phyloP scores from a whole-genome alignment of 257 asterid genomes.

The Avicennia marina region DNA sequence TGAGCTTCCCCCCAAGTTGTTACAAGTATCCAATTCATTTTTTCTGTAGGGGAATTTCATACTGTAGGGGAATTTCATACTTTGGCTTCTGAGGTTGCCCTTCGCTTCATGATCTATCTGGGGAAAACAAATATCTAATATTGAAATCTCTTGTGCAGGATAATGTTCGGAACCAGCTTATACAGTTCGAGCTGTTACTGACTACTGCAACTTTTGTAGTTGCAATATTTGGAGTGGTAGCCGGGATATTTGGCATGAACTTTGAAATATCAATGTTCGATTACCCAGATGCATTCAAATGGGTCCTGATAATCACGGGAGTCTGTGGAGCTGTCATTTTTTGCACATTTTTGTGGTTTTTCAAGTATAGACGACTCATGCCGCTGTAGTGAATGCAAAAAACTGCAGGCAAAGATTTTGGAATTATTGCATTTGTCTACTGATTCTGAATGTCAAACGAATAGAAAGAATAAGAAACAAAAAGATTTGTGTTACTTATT shows the following conservation, averaged over 20 bases:
- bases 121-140: neutral
- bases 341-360: slow-evolving; percentile 66
- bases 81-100: too few species aligned
- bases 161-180: slow-evolving; percentile 95
- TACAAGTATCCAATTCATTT: too few species aligned
- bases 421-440: neutral
- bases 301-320: slow-evolving; percentile 85
- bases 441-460: slow-evolving; percentile 13
- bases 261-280: slow-evolving; percentile 61
- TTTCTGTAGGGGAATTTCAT: neutral
- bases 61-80: too few species aligned
- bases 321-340: slow-evolving; percentile 52
- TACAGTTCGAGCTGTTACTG: slow-evolving; percentile 82
- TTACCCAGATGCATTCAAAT: slow-evolving; percentile 68
- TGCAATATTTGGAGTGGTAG: slow-evolving; percentile 92
- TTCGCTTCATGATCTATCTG: neutral
- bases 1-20: too few species aligned
- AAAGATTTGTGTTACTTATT: neutral
- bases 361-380: slow-evolving; percentile 81
- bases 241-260: slow-evolving; percentile 95
- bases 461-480: slow-evolving; percentile 6
- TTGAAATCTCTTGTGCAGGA: slow-evolving; percentile 48
- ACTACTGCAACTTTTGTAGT: slow-evolving; percentile 95
- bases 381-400: slow-evolving; percentile 54
- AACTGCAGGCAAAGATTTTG: too few species aligned